Evolutionary conservation across 345 rosid genomes (phyloP).

Genomic region (Euphorbia peplus): DNA sequence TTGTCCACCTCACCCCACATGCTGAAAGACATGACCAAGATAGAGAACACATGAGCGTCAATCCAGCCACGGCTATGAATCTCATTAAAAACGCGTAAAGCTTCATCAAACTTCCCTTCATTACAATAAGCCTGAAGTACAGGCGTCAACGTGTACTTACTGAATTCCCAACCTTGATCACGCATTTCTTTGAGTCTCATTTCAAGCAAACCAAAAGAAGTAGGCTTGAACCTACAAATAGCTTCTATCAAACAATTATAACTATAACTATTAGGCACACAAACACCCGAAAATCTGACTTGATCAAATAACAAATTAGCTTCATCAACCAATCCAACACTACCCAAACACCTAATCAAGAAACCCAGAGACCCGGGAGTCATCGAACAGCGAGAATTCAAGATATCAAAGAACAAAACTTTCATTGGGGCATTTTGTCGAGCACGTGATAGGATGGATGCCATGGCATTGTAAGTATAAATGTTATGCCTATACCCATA

Average conservation of each 20-base stretch:
- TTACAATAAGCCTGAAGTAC: slow-evolving; percentile 70
- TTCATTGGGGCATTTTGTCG: slow-evolving; percentile 78
- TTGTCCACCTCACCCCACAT: slow-evolving; percentile 72
- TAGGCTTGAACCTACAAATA: slow-evolving; percentile 52
- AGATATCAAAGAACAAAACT: slow-evolving; percentile 40
- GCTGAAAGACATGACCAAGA: slow-evolving; percentile 58
- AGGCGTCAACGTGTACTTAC: slow-evolving; percentile 73
- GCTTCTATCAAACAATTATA: slow-evolving; percentile 85
- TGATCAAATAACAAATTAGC: slow-evolving; percentile 68
- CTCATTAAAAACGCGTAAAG: slow-evolving; percentile 53
- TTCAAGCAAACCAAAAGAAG: slow-evolving; percentile 55
- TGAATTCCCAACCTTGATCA: slow-evolving; percentile 45
- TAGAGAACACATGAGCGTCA: slow-evolving; percentile 57
- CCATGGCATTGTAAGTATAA: slow-evolving; percentile 83
- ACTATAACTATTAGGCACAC: slow-evolving; percentile 59
- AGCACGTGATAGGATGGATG: slow-evolving; percentile 81
- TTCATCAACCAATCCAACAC: slow-evolving; percentile 58
- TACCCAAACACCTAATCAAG: slow-evolving; percentile 71
- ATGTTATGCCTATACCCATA: slow-evolving; percentile 56
- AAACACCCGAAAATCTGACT: slow-evolving; percentile 48
- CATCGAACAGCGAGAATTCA: slow-evolving; percentile 55
- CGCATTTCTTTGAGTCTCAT: slow-evolving; percentile 63
- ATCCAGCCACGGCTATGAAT: slow-evolving; percentile 55
- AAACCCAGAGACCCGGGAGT: slow-evolving; percentile 79
- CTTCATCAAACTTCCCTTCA: slow-evolving; percentile 44